These are phyloP conservation scores for Saccharomycopsis fodiens DNA, from an alignment of 805 yeast genomes.

Conservation along the genomic window DNA sequence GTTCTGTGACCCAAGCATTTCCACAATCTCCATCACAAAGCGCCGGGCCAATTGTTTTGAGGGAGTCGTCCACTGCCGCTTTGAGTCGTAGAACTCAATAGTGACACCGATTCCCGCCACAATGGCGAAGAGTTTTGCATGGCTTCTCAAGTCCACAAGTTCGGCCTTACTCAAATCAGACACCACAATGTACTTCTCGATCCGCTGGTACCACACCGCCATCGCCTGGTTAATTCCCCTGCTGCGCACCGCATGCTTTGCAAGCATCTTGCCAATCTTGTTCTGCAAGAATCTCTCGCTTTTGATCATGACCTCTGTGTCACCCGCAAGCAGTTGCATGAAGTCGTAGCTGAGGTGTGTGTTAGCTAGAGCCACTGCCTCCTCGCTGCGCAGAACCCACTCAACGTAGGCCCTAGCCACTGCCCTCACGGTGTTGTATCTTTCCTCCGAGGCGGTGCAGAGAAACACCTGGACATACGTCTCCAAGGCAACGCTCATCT, in stretches of 20 bases:
- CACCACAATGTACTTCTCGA: conserved; percentile 25
- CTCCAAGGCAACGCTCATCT: not conserved
- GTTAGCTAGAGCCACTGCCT: no score
- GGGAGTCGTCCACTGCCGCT: not conserved
- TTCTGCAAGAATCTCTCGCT: conserved; percentile 51
- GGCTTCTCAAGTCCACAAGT: conserved; percentile 33
- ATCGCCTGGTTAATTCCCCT: conserved; percentile 27
- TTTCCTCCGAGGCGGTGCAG: conserved; percentile 7
- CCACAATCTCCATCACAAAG: not conserved
- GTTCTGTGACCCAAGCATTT: not conserved
- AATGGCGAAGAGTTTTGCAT: conserved; percentile 8
- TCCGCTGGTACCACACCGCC: conserved; percentile 30
- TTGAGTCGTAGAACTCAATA: not conserved
- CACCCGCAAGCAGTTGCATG: conserved; percentile 40
- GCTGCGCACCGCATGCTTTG: conserved; percentile 23
- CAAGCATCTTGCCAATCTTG: conserved; percentile 42
- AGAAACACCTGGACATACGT: conserved; percentile 4
- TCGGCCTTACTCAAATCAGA: conserved; percentile 30
- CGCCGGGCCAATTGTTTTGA: not conserved
- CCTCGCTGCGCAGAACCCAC: not conserved
- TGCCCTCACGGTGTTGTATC: conserved; percentile 4
- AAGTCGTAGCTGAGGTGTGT: conserved; percentile 33
- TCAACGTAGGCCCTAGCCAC: not conserved
- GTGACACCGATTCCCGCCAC: not conserved
- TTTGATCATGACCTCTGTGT: conserved; percentile 55